Evolutionary conservation across 2,329 filamentous ascomycete genomes (phyloP), one percentile per base, ranked within the genome.

Genomic region (Penicillium oxalicum): DNA sequence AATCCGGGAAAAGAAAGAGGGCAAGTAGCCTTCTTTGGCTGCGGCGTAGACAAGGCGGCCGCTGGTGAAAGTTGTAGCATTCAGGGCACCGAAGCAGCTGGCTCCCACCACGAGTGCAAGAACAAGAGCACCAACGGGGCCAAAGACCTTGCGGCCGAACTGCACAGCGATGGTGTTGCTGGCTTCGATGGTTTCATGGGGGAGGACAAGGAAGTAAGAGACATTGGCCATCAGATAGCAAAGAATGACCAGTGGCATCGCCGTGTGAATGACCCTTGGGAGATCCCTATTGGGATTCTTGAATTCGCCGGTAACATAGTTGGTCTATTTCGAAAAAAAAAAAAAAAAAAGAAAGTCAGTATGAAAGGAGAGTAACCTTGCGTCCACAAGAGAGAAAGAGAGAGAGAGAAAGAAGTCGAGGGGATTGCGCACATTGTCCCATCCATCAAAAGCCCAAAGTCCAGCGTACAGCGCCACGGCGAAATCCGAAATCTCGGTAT

Each of bases 291-390:
- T 80, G 0, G 93, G 89, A 63, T 96, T 91, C 61, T 90, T 87
- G 74, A 98, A 97, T 70, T 98, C 93, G 60, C 91, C 93, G 0
- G 94, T 90, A 5, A 98, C 93, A 63, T 96, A 98, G 71, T 96
- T 98, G 54, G 91, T 95, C 88, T 58, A 55, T 8, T 24, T 8
- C 2, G 11, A 39, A 47, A 25, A 48, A 5, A 13, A 28, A 41
- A 52, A 26, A 55, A 49, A 50, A 36, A 48, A 54, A 8, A 2
- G 36, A 18, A 5, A 26, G 11, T 39, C 37, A 25, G 11, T 18
- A 18, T 18, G 18, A 18, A 18, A 18, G 18, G 18, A 18, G 18
- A 18, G 18, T 18, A 2, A 1, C 18, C 29, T 25, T 9, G 25
- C n/a, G 12, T 18, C 18, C 18, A 18, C 18, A 18, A 18, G 18